phyloP scores from a whole-genome alignment of 2,329 filamentous ascomycete genomes.

The Thelonectria blattea region DNA sequence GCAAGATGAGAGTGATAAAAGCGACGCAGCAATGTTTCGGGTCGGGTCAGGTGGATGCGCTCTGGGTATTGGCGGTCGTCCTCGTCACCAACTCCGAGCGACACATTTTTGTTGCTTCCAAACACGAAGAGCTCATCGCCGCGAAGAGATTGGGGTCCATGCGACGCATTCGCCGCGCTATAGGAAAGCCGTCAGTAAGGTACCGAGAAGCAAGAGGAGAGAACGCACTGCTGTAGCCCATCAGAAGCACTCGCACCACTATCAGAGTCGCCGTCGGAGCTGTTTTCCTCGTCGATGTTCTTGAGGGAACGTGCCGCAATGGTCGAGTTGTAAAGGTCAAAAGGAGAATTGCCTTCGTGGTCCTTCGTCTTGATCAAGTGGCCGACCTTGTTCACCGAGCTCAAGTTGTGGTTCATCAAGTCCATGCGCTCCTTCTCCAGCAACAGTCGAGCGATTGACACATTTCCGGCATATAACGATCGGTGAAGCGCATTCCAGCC shows the following conservation, averaged over 20 bases:
- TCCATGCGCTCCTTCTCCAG: conserved; percentile 78
- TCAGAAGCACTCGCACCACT: conserved; percentile 56
- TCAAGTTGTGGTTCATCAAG: conserved; percentile 62
- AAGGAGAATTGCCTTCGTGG: conserved; percentile 90
- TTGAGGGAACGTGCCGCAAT: conserved; percentile 78
- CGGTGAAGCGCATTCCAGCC: conserved; percentile 96
- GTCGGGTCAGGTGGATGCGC: conserved; percentile 76
- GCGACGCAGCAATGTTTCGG: conserved; percentile 75
- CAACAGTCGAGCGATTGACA: conserved; percentile 82
- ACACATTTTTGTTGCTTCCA: conserved; percentile 95
- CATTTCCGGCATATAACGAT: conserved; percentile 87
- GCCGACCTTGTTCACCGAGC: conserved; percentile 66
- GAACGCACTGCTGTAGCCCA: conserved; percentile 39
- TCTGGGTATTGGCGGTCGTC: conserved; percentile 95
- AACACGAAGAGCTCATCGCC: conserved; percentile 93
- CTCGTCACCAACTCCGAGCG: conserved; percentile 91
- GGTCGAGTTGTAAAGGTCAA: conserved; percentile 89
- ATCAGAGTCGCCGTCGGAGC: conserved; percentile 59
- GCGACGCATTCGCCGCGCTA: conserved; percentile 30
- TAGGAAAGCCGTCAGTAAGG: conserved; percentile 19
- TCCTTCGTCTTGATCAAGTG: conserved; percentile 95
- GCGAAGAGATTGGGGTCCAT: conserved; percentile 27
- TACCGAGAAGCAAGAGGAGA: background rate
- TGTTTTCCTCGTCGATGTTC: conserved; percentile 52
- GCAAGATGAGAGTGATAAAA: conserved; percentile 74